Conservation (phyloP, 805 yeast genomes). For the Saturnispora sanitii region DNA sequence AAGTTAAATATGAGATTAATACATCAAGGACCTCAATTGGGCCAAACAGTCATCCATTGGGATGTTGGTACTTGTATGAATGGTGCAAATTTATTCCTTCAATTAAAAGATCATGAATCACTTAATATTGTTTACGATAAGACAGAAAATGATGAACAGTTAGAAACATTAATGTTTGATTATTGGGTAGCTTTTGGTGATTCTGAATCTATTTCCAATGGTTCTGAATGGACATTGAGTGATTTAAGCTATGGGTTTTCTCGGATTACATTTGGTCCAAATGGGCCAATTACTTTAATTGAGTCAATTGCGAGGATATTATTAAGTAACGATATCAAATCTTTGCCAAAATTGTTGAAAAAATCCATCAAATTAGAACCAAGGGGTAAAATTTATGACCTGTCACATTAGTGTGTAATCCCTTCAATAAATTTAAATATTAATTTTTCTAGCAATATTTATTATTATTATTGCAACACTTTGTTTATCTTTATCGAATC, state of each 20-base stretch:
- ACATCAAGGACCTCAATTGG: not conserved
- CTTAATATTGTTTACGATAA: conserved; percentile 54
- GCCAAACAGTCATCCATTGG: conserved; percentile 44
- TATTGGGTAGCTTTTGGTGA: conserved; percentile 31
- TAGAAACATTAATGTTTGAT: conserved; percentile 27
- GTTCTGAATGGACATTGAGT: conserved; percentile 35
- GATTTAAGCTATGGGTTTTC: conserved; percentile 31
- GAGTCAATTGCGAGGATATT: too few species aligned
- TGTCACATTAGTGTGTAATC: too few species aligned
- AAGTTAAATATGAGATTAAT: conserved; percentile 33
- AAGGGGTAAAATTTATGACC: too few species aligned
- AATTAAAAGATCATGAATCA: conserved; percentile 31
- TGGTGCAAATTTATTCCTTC: conserved; percentile 71
- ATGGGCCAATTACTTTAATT: too few species aligned
- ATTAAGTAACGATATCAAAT: too few species aligned
- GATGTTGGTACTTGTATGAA: conserved; percentile 81
- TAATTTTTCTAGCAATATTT: too few species aligned
- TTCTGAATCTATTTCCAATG: too few species aligned
- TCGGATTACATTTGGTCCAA: conserved; percentile 18
- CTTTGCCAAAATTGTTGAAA: too few species aligned
- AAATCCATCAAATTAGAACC: too few species aligned
- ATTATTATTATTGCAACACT: not conserved
- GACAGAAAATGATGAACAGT: conserved; percentile 42
- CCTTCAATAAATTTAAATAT: too few species aligned
- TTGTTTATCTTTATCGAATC: not conserved